Evolutionary conservation across 805 yeast genomes (phyloP), one percentile per base, ranked within the genome.

Genomic region (Monosporozyma siamensis): DNA sequence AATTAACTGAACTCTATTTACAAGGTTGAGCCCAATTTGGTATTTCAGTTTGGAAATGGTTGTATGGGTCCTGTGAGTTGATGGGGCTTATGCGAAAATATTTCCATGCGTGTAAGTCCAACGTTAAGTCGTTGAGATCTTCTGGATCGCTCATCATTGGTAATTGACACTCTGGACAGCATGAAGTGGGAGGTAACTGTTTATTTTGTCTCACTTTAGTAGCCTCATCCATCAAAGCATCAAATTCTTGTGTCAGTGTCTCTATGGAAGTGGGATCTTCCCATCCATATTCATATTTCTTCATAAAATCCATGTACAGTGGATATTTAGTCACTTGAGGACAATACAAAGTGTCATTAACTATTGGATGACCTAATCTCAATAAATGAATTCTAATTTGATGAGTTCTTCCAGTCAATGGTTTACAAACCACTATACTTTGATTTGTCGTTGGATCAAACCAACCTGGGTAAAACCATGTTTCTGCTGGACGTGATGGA

Each of bases 331-430:
- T 45, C 8, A 41, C 46, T 2, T 40, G 44, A 2, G 48, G 27
- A 41, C 54, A 54, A 44, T 61, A 90, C 4, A 89, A 71, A 0
- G 95, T 95, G 59, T 90, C 98, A 54, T 92, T 87, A 3, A 80
- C 82, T 21, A 90, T 90, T 0, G 97, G 95, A 53, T 68, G 74
- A 0, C 96, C 96, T 14, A 92, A 52, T 50, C 75, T 80, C 60
- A 89, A 94, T 42, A 92, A 64, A 65, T 92, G 98, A 0, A 92
- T 95, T 48, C 98, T 69, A 38, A 92, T 86, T 60, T 90, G 98
- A 60, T 90, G 98, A 0, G 97, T 87, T 53, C 98, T 70, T 0
- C 98, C 98, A 0, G 97, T 89, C n/a, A 73, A 63, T 2, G 98
- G 98, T 50, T 69, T 72, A 61, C 97, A 89, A 39, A 78, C 67